Percentiles rank a stretch among this genome's conserved stretches.
Conservation (phyloP, 176 grass and related monocot genomes). For the Rhynchospora tenuis region DNA sequence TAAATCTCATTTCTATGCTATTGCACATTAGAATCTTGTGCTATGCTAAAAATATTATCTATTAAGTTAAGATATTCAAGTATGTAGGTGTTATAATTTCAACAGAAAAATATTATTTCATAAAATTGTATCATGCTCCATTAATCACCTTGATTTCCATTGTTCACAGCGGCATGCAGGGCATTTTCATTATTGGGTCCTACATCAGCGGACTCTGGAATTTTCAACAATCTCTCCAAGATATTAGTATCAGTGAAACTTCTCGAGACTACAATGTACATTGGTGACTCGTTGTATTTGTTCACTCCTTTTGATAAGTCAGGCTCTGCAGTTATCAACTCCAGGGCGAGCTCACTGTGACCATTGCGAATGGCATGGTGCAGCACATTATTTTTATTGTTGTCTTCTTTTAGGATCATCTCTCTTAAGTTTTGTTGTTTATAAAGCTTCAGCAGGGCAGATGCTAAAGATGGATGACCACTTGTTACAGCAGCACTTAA, state of each 20-base stretch:
- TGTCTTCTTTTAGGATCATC: not conserved
- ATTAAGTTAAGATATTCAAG: too few species aligned
- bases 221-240: not conserved
- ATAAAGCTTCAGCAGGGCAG: not conserved
- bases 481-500: not conserved
- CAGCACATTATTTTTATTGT: not conserved
- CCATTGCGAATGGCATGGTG: not conserved
- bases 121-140: too few species aligned
- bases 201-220: not conserved
- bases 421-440: fast-evolving
- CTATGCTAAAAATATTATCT: too few species aligned
- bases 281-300: not conserved
- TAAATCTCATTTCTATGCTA: not conserved
- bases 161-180: not conserved
- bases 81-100: too few species aligned
- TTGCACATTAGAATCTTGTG: too few species aligned
- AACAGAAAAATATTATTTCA: too few species aligned
- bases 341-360: not conserved
- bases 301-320: not conserved
- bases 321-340: not conserved
- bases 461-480: not conserved
- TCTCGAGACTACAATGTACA: not conserved
- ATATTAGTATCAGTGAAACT: not conserved
- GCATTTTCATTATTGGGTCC: not conserved
- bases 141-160: not conserved